Evolutionary conservation across 129 eudicot genomes (phyloP).

Genomic region (Lactuca sativa): DNA sequence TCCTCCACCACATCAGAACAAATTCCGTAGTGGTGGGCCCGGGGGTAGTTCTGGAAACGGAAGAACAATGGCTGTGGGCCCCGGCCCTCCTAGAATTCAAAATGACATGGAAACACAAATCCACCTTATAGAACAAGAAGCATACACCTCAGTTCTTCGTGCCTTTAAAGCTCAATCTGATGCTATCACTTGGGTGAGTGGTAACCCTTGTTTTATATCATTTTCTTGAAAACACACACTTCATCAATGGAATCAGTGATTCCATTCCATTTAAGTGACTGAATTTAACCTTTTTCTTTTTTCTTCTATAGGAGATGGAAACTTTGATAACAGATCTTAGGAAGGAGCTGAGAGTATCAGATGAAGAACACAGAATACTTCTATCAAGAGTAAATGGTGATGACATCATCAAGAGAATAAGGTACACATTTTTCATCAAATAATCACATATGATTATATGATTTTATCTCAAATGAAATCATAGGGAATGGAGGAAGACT

Average conservation of each 20-base stretch:
- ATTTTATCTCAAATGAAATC: neutral
- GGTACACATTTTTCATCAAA: constrained; percentile 32
- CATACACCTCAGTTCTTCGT: constrained; percentile 76
- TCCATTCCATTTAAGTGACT: too few species aligned
- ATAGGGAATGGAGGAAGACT: constrained; percentile 81
- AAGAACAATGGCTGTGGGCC: constrained; percentile 51
- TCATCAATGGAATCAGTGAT: too few species aligned
- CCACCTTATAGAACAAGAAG: constrained; percentile 91
- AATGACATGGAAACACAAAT: constrained; percentile 74
- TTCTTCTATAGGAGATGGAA: constrained; percentile 74
- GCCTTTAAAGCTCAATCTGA: constrained; percentile 97
- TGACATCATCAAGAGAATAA: constrained; percentile 76
- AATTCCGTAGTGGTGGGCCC: constrained; percentile 47
- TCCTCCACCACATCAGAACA: constrained; percentile 62
- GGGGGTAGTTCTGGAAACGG: constrained; percentile 43
- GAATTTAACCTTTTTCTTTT: neutral
- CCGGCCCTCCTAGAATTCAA: constrained; percentile 37
- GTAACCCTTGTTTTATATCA: constrained; percentile 19
- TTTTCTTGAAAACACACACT: neutral
- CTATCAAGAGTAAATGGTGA: constrained; percentile 72
- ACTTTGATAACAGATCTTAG: constrained; percentile 89
- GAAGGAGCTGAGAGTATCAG: constrained; percentile 81
- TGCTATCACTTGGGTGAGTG: constrained; percentile 76
- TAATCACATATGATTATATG: too few species aligned
- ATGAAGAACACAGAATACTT: constrained; percentile 91